Evolutionary conservation across 495 filamentous ascomycete genomes (phyloP).

Genomic region (Lasiosphaeria hispida): DNA sequence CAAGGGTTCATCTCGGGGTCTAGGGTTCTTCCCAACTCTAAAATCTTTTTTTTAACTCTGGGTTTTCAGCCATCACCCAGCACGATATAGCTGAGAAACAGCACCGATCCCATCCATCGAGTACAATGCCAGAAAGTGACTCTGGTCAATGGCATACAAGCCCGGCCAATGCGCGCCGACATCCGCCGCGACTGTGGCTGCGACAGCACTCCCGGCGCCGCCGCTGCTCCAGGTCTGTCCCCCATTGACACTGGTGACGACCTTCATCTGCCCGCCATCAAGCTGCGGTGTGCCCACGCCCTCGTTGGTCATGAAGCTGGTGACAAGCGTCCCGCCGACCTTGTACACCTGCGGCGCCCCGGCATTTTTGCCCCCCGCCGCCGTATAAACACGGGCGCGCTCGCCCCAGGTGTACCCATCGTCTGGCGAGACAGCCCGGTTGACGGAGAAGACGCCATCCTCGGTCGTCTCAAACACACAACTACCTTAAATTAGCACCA

Average conservation of each 20-base stretch:
- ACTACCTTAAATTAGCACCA: neutral
- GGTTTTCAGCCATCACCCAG: neutral
- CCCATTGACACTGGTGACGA: neutral
- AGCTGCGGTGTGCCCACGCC: slow-evolving; percentile 29
- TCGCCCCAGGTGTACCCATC: slow-evolving; percentile 15
- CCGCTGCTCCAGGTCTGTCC: slow-evolving; percentile 13
- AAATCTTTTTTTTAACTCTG: too few relatives aligned
- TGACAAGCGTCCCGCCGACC: slow-evolving; percentile 55
- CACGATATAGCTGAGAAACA: slow-evolving; percentile 23
- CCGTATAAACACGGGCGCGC: slow-evolving; percentile 43
- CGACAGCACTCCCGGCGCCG: neutral
- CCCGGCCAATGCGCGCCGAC: slow-evolving; percentile 42
- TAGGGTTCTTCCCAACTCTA: too few relatives aligned
- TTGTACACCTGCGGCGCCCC: slow-evolving; percentile 59
- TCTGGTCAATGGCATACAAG: slow-evolving; percentile 33
- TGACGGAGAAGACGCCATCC: slow-evolving; percentile 2
- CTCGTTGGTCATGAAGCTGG: slow-evolving; percentile 64
- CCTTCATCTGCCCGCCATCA: slow-evolving; percentile 27
- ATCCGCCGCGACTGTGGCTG: slow-evolving; percentile 36
- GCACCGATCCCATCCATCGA: slow-evolving; percentile 36
- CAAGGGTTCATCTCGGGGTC: too few relatives aligned
- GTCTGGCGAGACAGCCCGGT: slow-evolving; percentile 1
- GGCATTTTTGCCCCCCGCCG: slow-evolving; percentile 43
- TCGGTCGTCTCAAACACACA: slow-evolving; percentile 19
- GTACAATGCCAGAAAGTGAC: slow-evolving; percentile 38